Evolutionary conservation across 2,329 filamentous ascomycete species (phyloP), one percentile per base, ranked within the genome.

Genomic region (Ascochyta lentis): DNA sequence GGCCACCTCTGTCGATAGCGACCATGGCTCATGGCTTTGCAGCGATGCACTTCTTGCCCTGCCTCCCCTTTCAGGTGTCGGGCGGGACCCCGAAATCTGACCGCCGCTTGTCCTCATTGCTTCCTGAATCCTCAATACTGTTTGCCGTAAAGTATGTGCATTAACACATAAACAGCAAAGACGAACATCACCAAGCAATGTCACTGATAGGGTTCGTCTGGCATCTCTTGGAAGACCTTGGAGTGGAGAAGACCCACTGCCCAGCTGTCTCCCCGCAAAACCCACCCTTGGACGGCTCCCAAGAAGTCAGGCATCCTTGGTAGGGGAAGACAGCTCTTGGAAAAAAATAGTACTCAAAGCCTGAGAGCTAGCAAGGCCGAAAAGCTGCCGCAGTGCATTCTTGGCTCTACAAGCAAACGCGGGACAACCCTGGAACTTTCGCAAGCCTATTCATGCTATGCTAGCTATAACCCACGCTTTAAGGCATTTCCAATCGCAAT

Each of bases 211-310:
- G 31, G 33, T 49, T 43, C 42, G 37, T 49, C 38, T 54, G 41
- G 50, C 55, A 50, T 26, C 50, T 53, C 55, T 49, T 55, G 50
- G 51, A 49, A 51, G 35, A 47, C 38, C 48, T 46, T 47, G 41
- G 41, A 38, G 58, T 59, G 53, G 58, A 59, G 60, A 51, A 31
- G 53, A 49, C 50, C 54, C 61, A 51, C 61, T 59, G 52, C 54
- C 56, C 52, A 58, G 54, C 52, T 58, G 49, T 55, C 45, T 42
- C 59, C 56, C 39, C 49, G 41, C 41, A 56, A 42, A 51, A 54
- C 39, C 56, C 52, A 51, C 53, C 34, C 41, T 49, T 53, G 54
- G 54, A 49, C 54, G 26, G 37, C 55, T 43, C 26, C 60, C 54
- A 58, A 60, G 58, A 57, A 46, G 54, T 53, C 58, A 61, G 46